Percentiles rank a stretch among this genome's conserved stretches.
phyloP scores from a whole-genome alignment of 106 monocot species.

The Dioscorea dumetorum region DNA sequence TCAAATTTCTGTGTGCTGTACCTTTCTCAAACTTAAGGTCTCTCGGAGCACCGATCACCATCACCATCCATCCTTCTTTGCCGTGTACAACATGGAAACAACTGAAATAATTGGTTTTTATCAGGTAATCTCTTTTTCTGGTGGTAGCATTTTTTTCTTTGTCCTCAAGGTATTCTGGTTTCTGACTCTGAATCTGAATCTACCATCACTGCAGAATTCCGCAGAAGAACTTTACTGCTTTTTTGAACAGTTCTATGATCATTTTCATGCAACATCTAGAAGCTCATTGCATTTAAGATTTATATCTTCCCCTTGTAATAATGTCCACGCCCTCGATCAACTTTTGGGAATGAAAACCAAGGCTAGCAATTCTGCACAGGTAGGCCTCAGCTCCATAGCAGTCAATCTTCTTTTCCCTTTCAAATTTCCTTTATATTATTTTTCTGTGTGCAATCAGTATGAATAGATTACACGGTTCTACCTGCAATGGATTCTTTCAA shows the following conservation, averaged over 20 bases:
- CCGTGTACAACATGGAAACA: slow-evolving; percentile 97
- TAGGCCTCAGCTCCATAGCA: slow-evolving; percentile 15
- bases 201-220: slow-evolving; percentile 56
- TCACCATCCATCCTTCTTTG: slow-evolving; percentile 81
- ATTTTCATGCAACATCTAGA: slow-evolving; percentile 84
- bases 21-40: slow-evolving; percentile 37
- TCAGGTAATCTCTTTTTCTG: slow-evolving; percentile 44
- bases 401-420: no score
- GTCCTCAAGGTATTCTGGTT: no score
- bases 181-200: no score
- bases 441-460: no score
- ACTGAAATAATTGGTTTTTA: slow-evolving; percentile 86
- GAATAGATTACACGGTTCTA: no score
- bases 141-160: no score
- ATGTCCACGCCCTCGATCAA: slow-evolving; percentile 77
- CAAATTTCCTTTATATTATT: no score
- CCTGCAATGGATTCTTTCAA: no score
- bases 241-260: slow-evolving; percentile 81
- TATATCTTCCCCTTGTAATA: slow-evolving; percentile 93
- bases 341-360: slow-evolving; percentile 61
- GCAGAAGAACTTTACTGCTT: slow-evolving; percentile 81
- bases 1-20: no score
- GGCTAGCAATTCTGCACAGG: slow-evolving; percentile 65
- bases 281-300: slow-evolving; percentile 76
- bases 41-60: slow-evolving; percentile 79